phyloP scores from a whole-genome alignment of 176 grass and related monocot genomes.

The Olyra latifolia region DNA sequence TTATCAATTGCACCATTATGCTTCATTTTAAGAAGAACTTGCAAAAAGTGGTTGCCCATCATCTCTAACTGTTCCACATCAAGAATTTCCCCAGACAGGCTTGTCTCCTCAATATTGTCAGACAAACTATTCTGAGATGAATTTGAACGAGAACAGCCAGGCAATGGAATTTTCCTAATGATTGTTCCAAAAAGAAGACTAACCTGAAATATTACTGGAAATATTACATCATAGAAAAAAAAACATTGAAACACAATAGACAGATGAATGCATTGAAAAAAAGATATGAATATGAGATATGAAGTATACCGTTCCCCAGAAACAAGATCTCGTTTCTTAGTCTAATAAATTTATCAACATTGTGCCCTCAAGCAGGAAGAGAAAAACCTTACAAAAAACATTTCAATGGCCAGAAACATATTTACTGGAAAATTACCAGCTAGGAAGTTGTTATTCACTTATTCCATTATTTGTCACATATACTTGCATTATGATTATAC shows the following conservation, averaged over 20 bases:
- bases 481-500: background rate
- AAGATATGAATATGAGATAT: background rate
- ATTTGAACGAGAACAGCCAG: conserved; percentile 64
- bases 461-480: background rate
- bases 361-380: background rate
- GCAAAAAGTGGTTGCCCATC: conserved; percentile 91
- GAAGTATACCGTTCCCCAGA: background rate
- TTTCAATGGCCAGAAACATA: conserved; percentile 7
- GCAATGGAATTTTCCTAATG: conserved; percentile 90
- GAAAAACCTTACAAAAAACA: conserved; percentile 23
- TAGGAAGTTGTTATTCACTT: conserved; percentile 1
- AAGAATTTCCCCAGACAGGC: conserved; percentile 51
- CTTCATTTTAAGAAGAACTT: conserved; percentile 99
- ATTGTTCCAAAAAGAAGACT: conserved; percentile 97
- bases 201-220: conserved; percentile 57
- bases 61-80: conserved; percentile 80
- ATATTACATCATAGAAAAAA: conserved; percentile 6
- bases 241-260: background rate
- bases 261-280: background rate
- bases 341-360: conserved; percentile 3
- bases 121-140: conserved; percentile 35
- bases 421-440: conserved; percentile 3
- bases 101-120: conserved; percentile 36
- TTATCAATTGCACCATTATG: conserved; percentile 99
- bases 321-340: background rate